These are phyloP conservation scores for Biscutella laevigata DNA, from an alignment of 441 rosid genomes.

Conservation along the genomic window DNA sequence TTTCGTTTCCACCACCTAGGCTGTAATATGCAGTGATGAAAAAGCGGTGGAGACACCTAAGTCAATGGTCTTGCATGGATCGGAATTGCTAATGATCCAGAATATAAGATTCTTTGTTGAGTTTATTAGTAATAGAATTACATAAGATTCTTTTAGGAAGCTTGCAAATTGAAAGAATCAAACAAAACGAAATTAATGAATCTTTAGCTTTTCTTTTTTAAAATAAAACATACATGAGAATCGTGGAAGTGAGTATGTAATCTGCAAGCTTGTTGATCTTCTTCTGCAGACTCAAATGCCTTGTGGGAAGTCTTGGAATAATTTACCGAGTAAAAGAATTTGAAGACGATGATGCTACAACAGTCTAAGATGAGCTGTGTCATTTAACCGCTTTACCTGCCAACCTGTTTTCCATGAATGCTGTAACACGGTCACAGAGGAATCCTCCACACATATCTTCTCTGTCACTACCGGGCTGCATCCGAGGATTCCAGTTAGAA, in stretches of 20 bases:
- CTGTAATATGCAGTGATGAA: too few species aligned
- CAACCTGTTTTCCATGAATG: constrained; percentile 88
- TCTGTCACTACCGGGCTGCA: constrained; percentile 70
- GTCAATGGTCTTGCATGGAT: background rate
- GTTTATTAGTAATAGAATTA: constrained; percentile 9
- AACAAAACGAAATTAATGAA: constrained; percentile 6
- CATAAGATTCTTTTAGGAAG: constrained; percentile 2
- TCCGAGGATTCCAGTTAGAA: constrained; percentile 67
- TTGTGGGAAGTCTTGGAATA: constrained; percentile 4
- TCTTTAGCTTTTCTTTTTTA: background rate
- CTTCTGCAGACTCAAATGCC: background rate
- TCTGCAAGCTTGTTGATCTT: constrained; percentile 12
- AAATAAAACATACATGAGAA: constrained; percentile 19
- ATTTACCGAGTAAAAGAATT: constrained; percentile 8
- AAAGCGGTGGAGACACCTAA: background rate
- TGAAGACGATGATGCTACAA: constrained; percentile 33
- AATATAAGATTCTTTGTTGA: background rate
- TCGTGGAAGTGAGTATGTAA: background rate
- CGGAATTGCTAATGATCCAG: background rate
- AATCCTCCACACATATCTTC: constrained; percentile 80
- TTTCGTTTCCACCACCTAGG: constrained; percentile 13
- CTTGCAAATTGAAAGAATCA: constrained; percentile 14
- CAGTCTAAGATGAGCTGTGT: constrained; percentile 82
- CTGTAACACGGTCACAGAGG: constrained; percentile 76
- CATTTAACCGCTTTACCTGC: constrained; percentile 89